These are phyloP conservation scores for Senna tora DNA, from an alignment of 306 rosid species.

Conservation along the genomic window DNA sequence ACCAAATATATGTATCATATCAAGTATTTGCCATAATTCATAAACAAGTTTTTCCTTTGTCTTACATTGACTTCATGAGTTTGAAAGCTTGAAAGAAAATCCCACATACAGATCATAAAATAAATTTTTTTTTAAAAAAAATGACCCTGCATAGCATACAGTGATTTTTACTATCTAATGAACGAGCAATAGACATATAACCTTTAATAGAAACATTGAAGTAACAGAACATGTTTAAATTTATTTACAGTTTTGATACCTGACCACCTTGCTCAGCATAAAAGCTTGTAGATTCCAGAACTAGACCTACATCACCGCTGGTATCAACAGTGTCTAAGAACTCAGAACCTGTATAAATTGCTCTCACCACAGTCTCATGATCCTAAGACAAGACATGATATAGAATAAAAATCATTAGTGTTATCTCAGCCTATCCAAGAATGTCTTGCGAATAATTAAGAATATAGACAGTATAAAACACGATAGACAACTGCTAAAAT, in stretches of 20 bases:
- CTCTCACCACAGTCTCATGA: conserved; percentile 77
- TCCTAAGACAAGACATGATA: conserved; percentile 55
- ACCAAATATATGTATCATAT: neutral
- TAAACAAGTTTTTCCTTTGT: too few species aligned
- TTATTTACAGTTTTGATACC: conserved; percentile 52
- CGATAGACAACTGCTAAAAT: neutral
- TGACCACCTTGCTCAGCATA: conserved; percentile 99
- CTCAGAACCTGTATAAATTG: conserved; percentile 84
- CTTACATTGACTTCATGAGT: neutral
- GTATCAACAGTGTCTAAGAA: conserved; percentile 61
- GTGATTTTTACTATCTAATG: conserved; percentile 11
- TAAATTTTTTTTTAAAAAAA: conserved; percentile 10
- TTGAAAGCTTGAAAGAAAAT: neutral
- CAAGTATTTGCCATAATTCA: neutral
- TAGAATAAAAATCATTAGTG: conserved; percentile 18
- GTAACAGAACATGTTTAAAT: conserved; percentile 19
- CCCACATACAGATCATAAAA: neutral
- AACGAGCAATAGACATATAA: neutral
- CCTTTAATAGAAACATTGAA: neutral
- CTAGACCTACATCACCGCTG: conserved; percentile 70
- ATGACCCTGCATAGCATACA: conserved; percentile 5
- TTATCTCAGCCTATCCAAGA: conserved; percentile 14
- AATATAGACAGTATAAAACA: conserved; percentile 3
- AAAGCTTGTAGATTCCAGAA: conserved; percentile 91
- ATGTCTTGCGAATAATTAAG: conserved; percentile 12